Base-by-base conservation (phyloP, 1,139 yeast genomes). In the Saccharomyces uvarum region DNA sequence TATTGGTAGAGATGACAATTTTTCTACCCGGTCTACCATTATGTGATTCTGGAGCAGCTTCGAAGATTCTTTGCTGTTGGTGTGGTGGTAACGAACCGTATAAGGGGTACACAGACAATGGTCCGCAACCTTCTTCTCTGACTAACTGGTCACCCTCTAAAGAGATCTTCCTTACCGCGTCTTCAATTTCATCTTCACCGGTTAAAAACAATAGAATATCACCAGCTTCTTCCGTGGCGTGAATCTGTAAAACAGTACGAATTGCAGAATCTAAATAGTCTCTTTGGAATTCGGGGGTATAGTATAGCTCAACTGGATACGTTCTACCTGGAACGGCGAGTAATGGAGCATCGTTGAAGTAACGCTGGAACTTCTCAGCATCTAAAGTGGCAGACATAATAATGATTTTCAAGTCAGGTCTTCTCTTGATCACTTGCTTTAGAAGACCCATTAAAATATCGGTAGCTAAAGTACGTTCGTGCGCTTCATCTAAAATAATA, bases 171-270 rank as follows among this genome's bases (percentile, higher is more conserved):
- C 96, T 78, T 62, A 96, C 91, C 0, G 98, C 97, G 65, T 91
- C 98, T 74, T 93, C 99, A 70, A 93, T 93, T 73, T 93, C 99
- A 68, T 93, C 99, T 73, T 93, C 98, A 77, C 99, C 99, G 0
- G 98, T 93, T 62, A 93, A 77, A 67, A 93, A 93, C 56, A 93
- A 71, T 51, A 93, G 74, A 54, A 93, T 84, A 72, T 93, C 99
- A 57, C 99, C 99, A 57, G 84, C 90, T 48, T 85, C 96, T 70
- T 93, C 98, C 21, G 97, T 88, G 32, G 97, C 96, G 72, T 93
- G 99, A 61, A 93, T 93, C 71, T 93, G 98, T 61, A 93, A 76
- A 13, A 91, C 99, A 0, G 98, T 93, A 61, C 97, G 78, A 57
- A 93, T 88, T 1, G 99, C 96, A 41, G 97, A 88, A 69, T 91